Evolutionary conservation across 352 stramenopile genomes (phyloP).

Genomic region (Pythium aquatile): DNA sequence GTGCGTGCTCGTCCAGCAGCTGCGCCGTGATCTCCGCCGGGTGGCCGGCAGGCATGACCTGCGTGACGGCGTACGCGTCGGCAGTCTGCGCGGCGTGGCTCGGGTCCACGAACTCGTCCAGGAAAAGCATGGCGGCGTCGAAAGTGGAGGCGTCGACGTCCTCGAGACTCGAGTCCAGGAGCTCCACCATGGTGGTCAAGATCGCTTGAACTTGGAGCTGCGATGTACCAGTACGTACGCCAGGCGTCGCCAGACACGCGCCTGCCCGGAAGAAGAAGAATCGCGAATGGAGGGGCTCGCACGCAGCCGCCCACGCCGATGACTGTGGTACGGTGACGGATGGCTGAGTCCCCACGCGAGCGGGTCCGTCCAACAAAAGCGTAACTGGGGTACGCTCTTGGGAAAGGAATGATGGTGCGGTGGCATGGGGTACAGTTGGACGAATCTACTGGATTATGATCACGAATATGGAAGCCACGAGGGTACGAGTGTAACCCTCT

Average conservation of each 20-base stretch:
- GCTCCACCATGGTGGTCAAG: conserved; percentile 15
- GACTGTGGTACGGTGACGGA: too few relatives aligned
- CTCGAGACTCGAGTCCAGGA: conserved; percentile 5
- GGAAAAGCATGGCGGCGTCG: conserved; percentile 25
- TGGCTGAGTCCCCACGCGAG: too few relatives aligned
- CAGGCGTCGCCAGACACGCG: neutral
- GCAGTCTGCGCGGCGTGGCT: neutral
- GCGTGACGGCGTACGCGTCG: neutral
- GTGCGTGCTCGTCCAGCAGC: conserved; percentile 24
- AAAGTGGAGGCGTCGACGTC: conserved; percentile 22
- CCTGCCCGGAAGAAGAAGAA: neutral
- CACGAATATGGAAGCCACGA: too few relatives aligned
- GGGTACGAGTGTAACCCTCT: too few relatives aligned
- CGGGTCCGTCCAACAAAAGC: too few relatives aligned
- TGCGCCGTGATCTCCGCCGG: conserved; percentile 8
- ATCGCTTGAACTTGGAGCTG: neutral
- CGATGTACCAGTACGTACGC: neutral
- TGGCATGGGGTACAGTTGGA: too few relatives aligned
- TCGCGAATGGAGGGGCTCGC: conserved; percentile 11
- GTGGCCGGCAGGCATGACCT: neutral
- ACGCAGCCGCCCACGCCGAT: too few relatives aligned
- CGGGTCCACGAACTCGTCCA: conserved; percentile 22
- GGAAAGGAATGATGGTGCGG: too few relatives aligned
- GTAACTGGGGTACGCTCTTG: too few relatives aligned
- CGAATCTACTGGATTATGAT: too few relatives aligned